Evolutionary conservation across 2,329 filamentous ascomycete species (phyloP).

Genomic region (Neofusicoccum kwambonambiense): DNA sequence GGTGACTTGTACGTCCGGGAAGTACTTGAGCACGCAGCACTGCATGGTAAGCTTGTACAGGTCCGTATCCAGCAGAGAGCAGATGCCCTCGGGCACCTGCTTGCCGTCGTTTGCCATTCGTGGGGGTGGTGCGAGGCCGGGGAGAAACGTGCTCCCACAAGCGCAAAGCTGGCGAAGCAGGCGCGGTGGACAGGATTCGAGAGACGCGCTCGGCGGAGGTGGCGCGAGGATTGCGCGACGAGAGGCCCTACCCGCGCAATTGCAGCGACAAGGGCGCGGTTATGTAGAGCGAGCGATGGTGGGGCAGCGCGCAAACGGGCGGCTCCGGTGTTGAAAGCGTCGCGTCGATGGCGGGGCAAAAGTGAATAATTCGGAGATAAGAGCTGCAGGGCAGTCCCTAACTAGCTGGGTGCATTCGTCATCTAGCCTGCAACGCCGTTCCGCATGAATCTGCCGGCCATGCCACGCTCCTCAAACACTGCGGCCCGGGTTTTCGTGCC

Average conservation of each 20-base stretch:
- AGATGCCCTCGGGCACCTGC: slow-evolving; percentile 38
- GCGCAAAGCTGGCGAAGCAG: too few relatives aligned
- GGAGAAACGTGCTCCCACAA: too few relatives aligned
- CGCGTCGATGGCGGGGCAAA: not conserved
- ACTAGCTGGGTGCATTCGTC: not conserved
- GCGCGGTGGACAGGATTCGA: too few relatives aligned
- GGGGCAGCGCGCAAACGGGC: not conserved
- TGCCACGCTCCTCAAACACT: not conserved
- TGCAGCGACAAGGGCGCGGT: not conserved
- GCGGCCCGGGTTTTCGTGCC: not conserved
- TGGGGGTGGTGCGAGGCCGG: not conserved
- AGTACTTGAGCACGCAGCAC: slow-evolving; percentile 82
- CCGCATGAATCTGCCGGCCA: not conserved
- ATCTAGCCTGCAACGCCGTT: not conserved
- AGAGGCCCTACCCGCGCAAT: not conserved
- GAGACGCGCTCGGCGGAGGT: too few relatives aligned
- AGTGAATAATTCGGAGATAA: slow-evolving; percentile 7
- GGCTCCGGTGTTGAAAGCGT: not conserved
- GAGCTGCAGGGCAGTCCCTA: not conserved
- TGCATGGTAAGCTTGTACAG: slow-evolving; percentile 99
- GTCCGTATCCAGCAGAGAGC: slow-evolving; percentile 56
- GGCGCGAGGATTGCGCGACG: not conserved
- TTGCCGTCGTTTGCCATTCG: not conserved
- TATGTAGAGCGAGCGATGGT: not conserved
- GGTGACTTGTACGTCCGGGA: slow-evolving; percentile 74